phyloP scores from a whole-genome alignment of 768 basidiomycete genomes.

The Cystobasidium tubakii region DNA sequence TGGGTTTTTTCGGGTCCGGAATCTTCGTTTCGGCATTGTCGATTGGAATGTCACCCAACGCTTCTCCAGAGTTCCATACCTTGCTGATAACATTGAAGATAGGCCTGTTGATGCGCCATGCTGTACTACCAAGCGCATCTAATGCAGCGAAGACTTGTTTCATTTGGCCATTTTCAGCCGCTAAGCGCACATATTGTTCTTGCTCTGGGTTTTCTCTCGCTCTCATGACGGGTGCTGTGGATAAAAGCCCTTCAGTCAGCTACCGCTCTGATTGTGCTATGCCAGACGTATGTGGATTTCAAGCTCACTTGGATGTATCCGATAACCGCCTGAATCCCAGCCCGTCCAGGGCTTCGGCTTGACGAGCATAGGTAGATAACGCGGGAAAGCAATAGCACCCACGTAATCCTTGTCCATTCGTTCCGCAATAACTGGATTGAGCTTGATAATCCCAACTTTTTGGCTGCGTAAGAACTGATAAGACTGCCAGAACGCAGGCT shows the following conservation, averaged over 20 bases:
- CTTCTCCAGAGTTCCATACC: slow-evolving; percentile 81
- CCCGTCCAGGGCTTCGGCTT: slow-evolving; percentile 80
- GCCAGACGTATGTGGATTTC: too few relatives aligned
- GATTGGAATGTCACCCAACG: slow-evolving; percentile 78
- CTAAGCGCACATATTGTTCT: slow-evolving; percentile 65
- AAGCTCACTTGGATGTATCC: slow-evolving; percentile 65
- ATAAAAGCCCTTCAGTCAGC: neutral
- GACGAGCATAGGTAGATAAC: slow-evolving; percentile 91
- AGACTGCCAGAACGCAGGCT: slow-evolving; percentile 82
- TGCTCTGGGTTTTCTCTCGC: slow-evolving; percentile 85
- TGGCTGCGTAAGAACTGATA: slow-evolving; percentile 92
- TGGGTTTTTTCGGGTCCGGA: slow-evolving; percentile 60
- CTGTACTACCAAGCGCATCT: slow-evolving; percentile 79
- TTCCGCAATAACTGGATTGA: slow-evolving; percentile 73
- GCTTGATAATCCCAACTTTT: slow-evolving; percentile 82
- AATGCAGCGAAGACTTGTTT: slow-evolving; percentile 81
- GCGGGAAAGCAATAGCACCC: slow-evolving; percentile 71
- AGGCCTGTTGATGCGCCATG: slow-evolving; percentile 78
- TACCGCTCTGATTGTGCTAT: too few relatives aligned
- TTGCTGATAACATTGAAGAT: slow-evolving; percentile 67
- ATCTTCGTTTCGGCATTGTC: slow-evolving; percentile 56
- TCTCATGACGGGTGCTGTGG: slow-evolving; percentile 70
- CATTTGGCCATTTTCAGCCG: slow-evolving; percentile 66
- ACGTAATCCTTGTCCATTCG: slow-evolving; percentile 70
- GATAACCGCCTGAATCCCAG: slow-evolving; percentile 72